A percentile compares a stretch with the other conserved stretches of the same genome.
Evolutionary conservation across 1,284 basidiomycete genomes (phyloP).

Genomic region (Ganoderma lucidum): DNA sequence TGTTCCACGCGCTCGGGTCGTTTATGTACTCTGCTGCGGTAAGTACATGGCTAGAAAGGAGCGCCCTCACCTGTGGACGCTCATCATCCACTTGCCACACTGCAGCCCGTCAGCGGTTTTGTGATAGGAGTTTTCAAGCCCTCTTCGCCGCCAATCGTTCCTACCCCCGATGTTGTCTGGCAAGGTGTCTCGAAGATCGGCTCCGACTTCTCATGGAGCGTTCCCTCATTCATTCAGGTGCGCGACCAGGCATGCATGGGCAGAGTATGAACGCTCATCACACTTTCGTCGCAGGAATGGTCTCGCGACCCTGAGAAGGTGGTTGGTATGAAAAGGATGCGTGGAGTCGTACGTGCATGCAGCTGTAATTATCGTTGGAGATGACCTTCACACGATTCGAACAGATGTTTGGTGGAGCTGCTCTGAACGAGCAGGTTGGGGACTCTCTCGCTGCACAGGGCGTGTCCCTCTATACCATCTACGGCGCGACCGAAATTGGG

Average conservation of each 20-base stretch:
- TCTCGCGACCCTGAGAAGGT: conserved; percentile 30
- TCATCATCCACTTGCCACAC: neutral
- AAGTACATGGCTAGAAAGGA: conserved; percentile 3
- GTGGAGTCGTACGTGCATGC: conserved; percentile 21
- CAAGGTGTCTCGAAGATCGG: conserved; percentile 25
- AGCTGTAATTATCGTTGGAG: neutral
- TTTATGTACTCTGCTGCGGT: conserved; percentile 24
- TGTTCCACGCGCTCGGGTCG: conserved; percentile 37
- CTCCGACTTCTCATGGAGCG: conserved; percentile 33
- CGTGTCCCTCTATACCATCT: conserved; percentile 14
- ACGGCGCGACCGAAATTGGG: conserved; percentile 34
- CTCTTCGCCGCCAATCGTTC: conserved; percentile 26
- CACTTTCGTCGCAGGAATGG: conserved; percentile 27
- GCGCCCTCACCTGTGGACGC: neutral
- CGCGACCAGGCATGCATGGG: neutral
- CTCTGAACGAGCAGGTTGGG: conserved; percentile 18
- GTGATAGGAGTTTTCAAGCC: conserved; percentile 30
- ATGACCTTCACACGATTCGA: neutral
- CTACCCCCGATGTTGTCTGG: conserved; percentile 34
- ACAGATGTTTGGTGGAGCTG: conserved; percentile 16
- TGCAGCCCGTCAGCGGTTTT: conserved; percentile 27
- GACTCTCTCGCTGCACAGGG: conserved; percentile 22
- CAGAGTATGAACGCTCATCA: neutral
- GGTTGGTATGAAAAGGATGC: conserved; percentile 26
- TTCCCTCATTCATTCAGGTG: conserved; percentile 41